Percentiles rank a stretch among this genome's conserved stretches.
phyloP scores from a whole-genome alignment of 2,329 filamentous ascomycete genomes.

The Orbilia ellipsospora region DNA sequence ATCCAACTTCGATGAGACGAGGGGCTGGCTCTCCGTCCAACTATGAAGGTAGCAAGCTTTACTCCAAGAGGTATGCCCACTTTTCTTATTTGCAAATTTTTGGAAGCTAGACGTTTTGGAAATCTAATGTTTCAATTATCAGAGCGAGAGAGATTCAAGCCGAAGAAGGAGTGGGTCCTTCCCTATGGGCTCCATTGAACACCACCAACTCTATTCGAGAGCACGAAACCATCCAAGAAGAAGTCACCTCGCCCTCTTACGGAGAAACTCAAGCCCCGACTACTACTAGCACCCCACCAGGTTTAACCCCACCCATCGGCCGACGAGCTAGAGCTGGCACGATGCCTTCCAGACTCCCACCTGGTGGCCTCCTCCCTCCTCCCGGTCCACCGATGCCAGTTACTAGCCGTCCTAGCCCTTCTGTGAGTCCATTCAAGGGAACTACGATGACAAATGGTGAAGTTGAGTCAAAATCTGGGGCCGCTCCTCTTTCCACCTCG shows the following conservation, averaged over 20 bases:
- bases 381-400: slow-evolving; percentile 72
- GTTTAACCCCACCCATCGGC: slow-evolving; percentile 72
- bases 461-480: slow-evolving; percentile 61
- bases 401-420: slow-evolving; percentile 84
- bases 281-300: slow-evolving; percentile 71
- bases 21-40: slow-evolving; percentile 97
- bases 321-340: slow-evolving; percentile 91
- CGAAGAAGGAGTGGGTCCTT: slow-evolving; percentile 84
- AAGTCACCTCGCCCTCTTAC: slow-evolving; percentile 68
- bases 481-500: slow-evolving; percentile 56
- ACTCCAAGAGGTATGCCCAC: slow-evolving; percentile 84
- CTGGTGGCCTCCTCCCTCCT: slow-evolving; percentile 71
- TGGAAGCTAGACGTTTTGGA: slow-evolving; percentile 50
- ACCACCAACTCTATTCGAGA: slow-evolving; percentile 92
- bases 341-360: slow-evolving; percentile 92
- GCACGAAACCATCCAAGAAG: slow-evolving; percentile 76
- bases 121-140: slow-evolving; percentile 42
- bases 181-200: slow-evolving; percentile 92
- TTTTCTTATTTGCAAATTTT: slow-evolving; percentile 16
- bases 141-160: slow-evolving; percentile 97
- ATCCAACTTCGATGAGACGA: slow-evolving; percentile 72
- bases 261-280: slow-evolving; percentile 62
- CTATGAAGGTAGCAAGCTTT: slow-evolving; percentile 83
- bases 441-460: slow-evolving; percentile 63
- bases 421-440: slow-evolving; percentile 86